Percentiles rank a stretch among this genome's conserved stretches.
phyloP scores from a whole-genome alignment of 768 basidiomycete species.

The Rossbeevera mucosa region DNA sequence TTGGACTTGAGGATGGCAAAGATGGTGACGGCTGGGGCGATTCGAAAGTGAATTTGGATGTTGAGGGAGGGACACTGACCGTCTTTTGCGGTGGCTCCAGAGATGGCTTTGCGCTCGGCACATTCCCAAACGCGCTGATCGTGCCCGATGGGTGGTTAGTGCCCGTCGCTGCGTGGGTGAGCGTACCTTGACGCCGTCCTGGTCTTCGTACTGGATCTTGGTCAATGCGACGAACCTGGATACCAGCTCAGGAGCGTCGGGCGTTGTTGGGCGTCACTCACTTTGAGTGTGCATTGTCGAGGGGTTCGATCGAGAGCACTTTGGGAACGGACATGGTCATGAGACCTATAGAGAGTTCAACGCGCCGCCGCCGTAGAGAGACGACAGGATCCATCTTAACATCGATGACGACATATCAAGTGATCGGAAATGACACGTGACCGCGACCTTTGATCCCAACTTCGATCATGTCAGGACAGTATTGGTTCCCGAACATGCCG shows the following conservation, averaged over 20 bases:
- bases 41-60: neutral
- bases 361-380: too few species aligned
- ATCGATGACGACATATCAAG: too few species aligned
- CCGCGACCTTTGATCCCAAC: slow-evolving; percentile 13
- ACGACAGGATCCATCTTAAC: too few species aligned
- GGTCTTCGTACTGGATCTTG: slow-evolving; percentile 76
- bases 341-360: too few species aligned
- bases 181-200: slow-evolving; percentile 65
- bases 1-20: slow-evolving; percentile 76
- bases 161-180: neutral
- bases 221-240: slow-evolving; percentile 81
- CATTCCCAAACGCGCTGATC: slow-evolving; percentile 81
- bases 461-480: slow-evolving; percentile 34
- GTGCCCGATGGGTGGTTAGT: neutral
- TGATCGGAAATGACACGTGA: slow-evolving; percentile 28
- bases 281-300: slow-evolving; percentile 57
- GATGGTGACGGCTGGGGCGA: slow-evolving; percentile 64
- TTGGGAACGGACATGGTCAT: slow-evolving; percentile 40
- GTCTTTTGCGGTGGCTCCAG: slow-evolving; percentile 73
- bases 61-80: slow-evolving; percentile 45
- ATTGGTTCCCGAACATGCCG: slow-evolving; percentile 65
- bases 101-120: slow-evolving; percentile 81
- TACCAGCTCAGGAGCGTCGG: neutral
- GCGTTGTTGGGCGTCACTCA: slow-evolving; percentile 25
- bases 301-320: slow-evolving; percentile 48